Evolutionary conservation across 2,329 filamentous ascomycete species (phyloP).

Genomic region (Cryoendolithus antarcticus): DNA sequence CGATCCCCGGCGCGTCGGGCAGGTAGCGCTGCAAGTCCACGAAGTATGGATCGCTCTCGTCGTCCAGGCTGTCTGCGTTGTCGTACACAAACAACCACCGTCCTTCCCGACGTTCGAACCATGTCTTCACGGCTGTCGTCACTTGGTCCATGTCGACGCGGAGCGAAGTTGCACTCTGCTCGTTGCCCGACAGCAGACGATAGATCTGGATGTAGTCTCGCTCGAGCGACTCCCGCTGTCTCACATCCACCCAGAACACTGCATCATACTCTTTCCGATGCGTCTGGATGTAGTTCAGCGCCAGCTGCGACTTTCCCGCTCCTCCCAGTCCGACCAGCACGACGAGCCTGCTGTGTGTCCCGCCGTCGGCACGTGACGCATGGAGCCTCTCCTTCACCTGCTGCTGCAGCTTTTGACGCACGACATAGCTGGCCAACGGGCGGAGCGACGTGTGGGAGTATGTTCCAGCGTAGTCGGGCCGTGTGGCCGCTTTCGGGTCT

Average conservation of each 20-base stretch:
- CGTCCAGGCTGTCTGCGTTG: constrained; percentile 1
- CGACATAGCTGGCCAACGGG: neutral
- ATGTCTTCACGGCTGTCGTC: neutral
- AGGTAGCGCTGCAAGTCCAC: neutral
- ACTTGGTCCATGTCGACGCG: neutral
- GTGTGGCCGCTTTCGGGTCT: no score
- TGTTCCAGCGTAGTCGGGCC: neutral
- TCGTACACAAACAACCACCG: constrained; percentile 2
- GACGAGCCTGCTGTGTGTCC: neutral
- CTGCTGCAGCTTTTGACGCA: neutral
- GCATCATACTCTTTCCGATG: constrained; percentile 11
- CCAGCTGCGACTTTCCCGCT: constrained; percentile 14
- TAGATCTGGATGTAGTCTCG: neutral
- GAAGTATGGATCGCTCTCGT: neutral
- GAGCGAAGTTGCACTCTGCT: neutral
- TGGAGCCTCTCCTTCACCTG: constrained; percentile 2
- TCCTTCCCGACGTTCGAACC: neutral
- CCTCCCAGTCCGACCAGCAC: constrained; percentile 11
- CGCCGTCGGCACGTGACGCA: neutral
- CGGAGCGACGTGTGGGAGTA: neutral
- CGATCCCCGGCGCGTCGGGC: neutral
- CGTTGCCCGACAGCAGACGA: constrained; percentile 3
- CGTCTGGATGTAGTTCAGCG: constrained; percentile 11
- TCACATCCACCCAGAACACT: constrained; percentile 15
- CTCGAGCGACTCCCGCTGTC: neutral